Evolutionary conservation across 208 protist species (phyloP).

Genomic region (Phytomonas sp.): DNA sequence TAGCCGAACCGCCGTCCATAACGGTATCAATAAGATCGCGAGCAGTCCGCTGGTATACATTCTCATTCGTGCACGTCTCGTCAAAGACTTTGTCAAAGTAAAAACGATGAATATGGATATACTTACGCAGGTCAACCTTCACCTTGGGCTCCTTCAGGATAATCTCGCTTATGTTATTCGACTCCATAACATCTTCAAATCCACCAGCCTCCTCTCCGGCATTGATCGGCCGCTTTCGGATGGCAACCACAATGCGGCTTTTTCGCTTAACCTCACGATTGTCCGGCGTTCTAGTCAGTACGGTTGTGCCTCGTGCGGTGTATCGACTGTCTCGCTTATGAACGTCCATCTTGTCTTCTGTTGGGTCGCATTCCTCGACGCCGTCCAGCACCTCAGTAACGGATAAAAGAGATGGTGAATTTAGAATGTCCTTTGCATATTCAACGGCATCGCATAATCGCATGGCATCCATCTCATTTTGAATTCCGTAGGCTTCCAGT

Average conservation of each 20-base stretch:
- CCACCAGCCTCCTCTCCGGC: constrained; percentile 38
- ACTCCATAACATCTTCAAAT: constrained; percentile 73
- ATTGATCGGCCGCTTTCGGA: constrained; percentile 89
- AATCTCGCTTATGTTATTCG: constrained; percentile 57
- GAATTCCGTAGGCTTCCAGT: constrained; percentile 25
- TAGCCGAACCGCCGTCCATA: constrained; percentile 53
- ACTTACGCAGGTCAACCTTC: constrained; percentile 93
- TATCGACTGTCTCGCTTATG: constrained; percentile 9
- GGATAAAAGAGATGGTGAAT: constrained; percentile 19
- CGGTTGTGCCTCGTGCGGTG: constrained; percentile 50
- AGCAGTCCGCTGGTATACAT: constrained; percentile 85
- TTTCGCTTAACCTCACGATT: constrained; percentile 30
- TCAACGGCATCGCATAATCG: constrained; percentile 33
- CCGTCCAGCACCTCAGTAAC: constrained; percentile 32
- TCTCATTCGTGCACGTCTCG: constrained; percentile 76
- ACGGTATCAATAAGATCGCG: constrained; percentile 52
- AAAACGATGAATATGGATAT: constrained; percentile 94
- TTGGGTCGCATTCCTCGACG: constrained; percentile 3
- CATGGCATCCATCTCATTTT: constrained; percentile 24
- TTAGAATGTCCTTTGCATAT: constrained; percentile 17
- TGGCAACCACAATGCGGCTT: constrained; percentile 79
- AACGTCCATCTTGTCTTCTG: neutral
- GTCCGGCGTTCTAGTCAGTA: constrained; percentile 30
- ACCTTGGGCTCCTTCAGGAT: constrained; percentile 82
- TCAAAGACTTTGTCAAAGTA: constrained; percentile 94